Conservation (phyloP, 2,329 filamentous ascomycete species). For the Podosphaera aphanis region DNA sequence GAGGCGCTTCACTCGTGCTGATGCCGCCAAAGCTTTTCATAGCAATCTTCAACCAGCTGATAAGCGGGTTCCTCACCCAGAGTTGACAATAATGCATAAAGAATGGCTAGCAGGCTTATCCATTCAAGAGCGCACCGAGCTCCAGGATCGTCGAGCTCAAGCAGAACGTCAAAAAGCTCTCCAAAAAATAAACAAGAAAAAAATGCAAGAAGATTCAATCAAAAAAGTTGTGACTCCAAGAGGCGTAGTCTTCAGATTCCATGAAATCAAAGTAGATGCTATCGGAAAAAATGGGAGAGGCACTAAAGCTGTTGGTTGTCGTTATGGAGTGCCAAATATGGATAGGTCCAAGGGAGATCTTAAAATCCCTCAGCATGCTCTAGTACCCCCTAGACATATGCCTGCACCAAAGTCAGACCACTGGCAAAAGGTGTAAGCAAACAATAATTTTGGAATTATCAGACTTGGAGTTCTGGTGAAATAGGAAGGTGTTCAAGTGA, state of each 20-base stretch:
- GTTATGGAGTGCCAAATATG: conserved; percentile 38
- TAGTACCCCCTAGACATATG: not conserved
- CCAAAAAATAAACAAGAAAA: conserved; percentile 14
- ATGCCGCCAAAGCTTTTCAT: conserved; percentile 42
- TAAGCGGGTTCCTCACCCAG: conserved; percentile 34
- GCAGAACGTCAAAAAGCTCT: conserved; percentile 7
- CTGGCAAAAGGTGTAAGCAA: not conserved
- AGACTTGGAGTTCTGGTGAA: too few relatives aligned
- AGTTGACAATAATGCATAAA: conserved; percentile 33
- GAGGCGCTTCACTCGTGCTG: conserved; percentile 36
- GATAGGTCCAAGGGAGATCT: conserved; percentile 39
- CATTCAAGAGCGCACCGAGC: conserved; percentile 12
- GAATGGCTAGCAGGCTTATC: conserved; percentile 20
- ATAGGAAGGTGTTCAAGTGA: too few relatives aligned
- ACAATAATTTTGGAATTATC: too few relatives aligned
- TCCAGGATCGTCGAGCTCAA: conserved; percentile 1
- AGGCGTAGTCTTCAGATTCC: conserved; percentile 40
- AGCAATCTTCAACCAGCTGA: conserved; percentile 35
- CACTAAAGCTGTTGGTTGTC: conserved; percentile 30
- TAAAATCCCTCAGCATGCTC: conserved; percentile 30
- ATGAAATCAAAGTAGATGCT: conserved; percentile 31
- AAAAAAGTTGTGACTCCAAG: conserved; percentile 21
- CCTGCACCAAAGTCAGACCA: not conserved
- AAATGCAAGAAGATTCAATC: conserved; percentile 17
- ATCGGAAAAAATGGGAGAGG: conserved; percentile 30